These are phyloP conservation scores for Naganishia sp. DNA, from an alignment of 1,284 basidiomycete species.

Conservation along the genomic window DNA sequence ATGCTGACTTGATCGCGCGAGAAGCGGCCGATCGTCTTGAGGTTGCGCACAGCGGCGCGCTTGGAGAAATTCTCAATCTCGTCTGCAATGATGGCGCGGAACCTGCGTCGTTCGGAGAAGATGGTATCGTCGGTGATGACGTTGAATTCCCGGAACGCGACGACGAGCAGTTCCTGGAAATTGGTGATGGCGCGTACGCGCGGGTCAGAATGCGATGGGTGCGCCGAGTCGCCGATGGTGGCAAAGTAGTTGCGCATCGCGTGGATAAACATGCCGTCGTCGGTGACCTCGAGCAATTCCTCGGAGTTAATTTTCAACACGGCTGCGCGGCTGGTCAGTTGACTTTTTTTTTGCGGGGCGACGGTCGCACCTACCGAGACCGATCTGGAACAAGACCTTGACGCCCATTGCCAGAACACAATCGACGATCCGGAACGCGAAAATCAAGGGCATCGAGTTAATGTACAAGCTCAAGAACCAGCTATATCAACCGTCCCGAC, in stretches of 20 bases:
- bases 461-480: slow-evolving; percentile 98
- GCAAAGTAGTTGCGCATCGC: slow-evolving; percentile 93
- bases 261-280: slow-evolving; percentile 96
- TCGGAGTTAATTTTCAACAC: slow-evolving; percentile 99
- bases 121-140: slow-evolving; percentile 97
- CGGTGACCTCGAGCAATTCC: slow-evolving; percentile 87
- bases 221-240: slow-evolving; percentile 89
- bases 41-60: slow-evolving; percentile 87
- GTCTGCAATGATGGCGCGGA: slow-evolving; percentile 86
- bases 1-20: slow-evolving; percentile 85
- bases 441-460: slow-evolving; percentile 99
- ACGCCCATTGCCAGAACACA: slow-evolving; percentile 99
- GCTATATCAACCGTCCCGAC: slow-evolving; percentile 32
- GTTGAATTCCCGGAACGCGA: slow-evolving; percentile 96
- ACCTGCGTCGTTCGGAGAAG: slow-evolving; percentile 77
- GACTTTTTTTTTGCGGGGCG: too few relatives aligned
- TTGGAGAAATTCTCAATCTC: slow-evolving; percentile 96
- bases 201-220: slow-evolving; percentile 84
- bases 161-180: slow-evolving; percentile 94
- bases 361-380: slow-evolving; percentile 42
- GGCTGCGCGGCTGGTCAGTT: slow-evolving; percentile 58
- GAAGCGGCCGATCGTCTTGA: slow-evolving; percentile 79
- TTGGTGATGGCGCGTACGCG: slow-evolving; percentile 91
- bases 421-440: slow-evolving; percentile 97
- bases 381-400: slow-evolving; percentile 89